These are phyloP conservation scores for Fonsecaea monophora DNA, from an alignment of 2,329 filamentous ascomycete genomes.

Conservation along the genomic window DNA sequence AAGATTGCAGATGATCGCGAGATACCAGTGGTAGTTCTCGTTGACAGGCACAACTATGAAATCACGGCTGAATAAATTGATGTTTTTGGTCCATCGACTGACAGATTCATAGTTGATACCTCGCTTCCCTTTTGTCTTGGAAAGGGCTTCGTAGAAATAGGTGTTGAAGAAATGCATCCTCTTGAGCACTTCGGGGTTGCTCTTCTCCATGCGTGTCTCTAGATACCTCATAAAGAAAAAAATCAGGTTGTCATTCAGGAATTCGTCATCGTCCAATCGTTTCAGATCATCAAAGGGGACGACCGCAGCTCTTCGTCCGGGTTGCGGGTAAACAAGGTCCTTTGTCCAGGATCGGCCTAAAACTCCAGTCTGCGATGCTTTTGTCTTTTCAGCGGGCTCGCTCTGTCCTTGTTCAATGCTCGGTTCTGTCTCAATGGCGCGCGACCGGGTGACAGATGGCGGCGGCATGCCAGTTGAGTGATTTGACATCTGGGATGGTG, in stretches of 20 bases:
- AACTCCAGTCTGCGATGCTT: constrained; percentile 31
- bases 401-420: background rate
- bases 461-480: background rate
- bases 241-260: constrained; percentile 91
- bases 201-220: constrained; percentile 64
- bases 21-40: constrained; percentile 86
- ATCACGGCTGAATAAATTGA: constrained; percentile 84
- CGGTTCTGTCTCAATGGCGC: background rate
- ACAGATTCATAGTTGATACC: constrained; percentile 84
- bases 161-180: constrained; percentile 90
- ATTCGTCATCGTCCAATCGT: constrained; percentile 81
- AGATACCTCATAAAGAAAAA: constrained; percentile 83
- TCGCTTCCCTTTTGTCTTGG: constrained; percentile 61
- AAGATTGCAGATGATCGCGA: constrained; percentile 93
- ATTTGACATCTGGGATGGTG: background rate
- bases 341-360: constrained; percentile 43
- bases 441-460: constrained; percentile 17
- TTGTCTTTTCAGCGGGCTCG: constrained; percentile 3
- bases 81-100: constrained; percentile 82
- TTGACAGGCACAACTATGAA: constrained; percentile 94
- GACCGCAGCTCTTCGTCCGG: constrained; percentile 56
- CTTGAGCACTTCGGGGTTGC: constrained; percentile 62
- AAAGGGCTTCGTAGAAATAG: constrained; percentile 81
- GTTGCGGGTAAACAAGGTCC: constrained; percentile 53
- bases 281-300: constrained; percentile 60